Conservation (phyloP, 2,329 filamentous ascomycete species). For the Aspergillus sojae region DNA sequence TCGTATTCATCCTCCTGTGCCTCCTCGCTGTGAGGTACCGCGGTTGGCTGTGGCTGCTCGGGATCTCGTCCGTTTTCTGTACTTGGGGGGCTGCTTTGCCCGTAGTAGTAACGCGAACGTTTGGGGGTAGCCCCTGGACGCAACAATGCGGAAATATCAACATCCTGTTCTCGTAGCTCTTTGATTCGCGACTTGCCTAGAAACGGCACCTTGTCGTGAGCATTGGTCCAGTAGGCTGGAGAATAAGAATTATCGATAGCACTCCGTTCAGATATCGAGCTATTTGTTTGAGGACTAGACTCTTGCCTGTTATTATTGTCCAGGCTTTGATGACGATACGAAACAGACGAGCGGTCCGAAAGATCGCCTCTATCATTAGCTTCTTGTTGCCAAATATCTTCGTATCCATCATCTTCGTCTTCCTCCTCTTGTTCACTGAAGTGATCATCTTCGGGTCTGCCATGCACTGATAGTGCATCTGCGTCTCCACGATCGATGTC, state of each 20-base stretch:
- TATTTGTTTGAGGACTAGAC: conserved; percentile 37
- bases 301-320: conserved; percentile 25
- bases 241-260: conserved; percentile 29
- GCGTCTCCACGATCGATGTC: conserved; percentile 12
- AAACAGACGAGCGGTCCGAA: conserved; percentile 28
- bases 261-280: conserved; percentile 26
- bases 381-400: conserved; percentile 53
- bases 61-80: conserved; percentile 20
- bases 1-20: conserved; percentile 17
- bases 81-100: conserved; percentile 34
- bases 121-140: conserved; percentile 39
- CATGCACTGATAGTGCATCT: conserved; percentile 17
- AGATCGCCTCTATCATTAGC: conserved; percentile 40
- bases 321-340: conserved; percentile 23
- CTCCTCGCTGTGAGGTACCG: conserved; percentile 19
- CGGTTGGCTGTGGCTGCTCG: conserved; percentile 16
- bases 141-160: conserved; percentile 38
- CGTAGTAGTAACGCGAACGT: conserved; percentile 40
- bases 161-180: conserved; percentile 37
- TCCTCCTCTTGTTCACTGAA: conserved; percentile 19
- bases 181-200: conserved; percentile 37
- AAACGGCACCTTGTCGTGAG: conserved; percentile 29
- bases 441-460: conserved; percentile 15
- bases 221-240: conserved; percentile 33
- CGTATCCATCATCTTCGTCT: conserved; percentile 41